phyloP scores from a whole-genome alignment of 2,329 filamentous ascomycete genomes.

The Rugonectria rugulosa region DNA sequence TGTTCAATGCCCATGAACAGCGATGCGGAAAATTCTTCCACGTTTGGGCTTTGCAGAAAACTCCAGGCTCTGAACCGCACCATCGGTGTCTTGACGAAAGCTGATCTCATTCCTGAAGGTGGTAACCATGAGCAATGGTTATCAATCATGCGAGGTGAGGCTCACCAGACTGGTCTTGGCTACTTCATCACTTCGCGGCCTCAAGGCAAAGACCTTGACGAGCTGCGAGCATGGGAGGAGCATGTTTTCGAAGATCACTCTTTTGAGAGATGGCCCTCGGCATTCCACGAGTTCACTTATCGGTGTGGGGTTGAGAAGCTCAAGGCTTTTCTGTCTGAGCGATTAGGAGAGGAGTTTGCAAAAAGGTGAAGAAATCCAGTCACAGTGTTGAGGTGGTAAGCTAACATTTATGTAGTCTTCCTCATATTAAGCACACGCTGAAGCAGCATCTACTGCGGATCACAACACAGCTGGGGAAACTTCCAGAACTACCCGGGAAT shows the following conservation, averaged over 20 bases:
- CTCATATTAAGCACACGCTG: conserved; percentile 63
- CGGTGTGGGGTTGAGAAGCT: conserved; percentile 63
- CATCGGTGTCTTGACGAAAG: conserved; percentile 84
- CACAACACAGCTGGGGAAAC: conserved; percentile 58
- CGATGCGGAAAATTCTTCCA: conserved; percentile 78
- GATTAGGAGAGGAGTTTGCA: conserved; percentile 61
- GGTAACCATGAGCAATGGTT: conserved; percentile 64
- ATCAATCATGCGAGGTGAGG: conserved; percentile 66
- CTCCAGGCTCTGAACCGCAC: conserved; percentile 66
- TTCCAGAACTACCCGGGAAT: conserved; percentile 74
- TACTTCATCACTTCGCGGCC: conserved; percentile 82
- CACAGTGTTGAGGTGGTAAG: not conserved
- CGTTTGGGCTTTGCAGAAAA: conserved; percentile 68
- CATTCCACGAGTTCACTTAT: conserved; percentile 56
- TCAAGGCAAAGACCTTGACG: conserved; percentile 60
- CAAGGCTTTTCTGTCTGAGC: conserved; percentile 59
- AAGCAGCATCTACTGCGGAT: conserved; percentile 59
- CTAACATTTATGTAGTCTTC: conserved; percentile 46
- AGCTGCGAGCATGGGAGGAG: conserved; percentile 61
- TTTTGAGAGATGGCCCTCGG: conserved; percentile 54
- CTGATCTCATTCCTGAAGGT: conserved; percentile 70
- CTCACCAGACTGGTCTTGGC: conserved; percentile 72
- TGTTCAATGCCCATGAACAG: conserved; percentile 80
- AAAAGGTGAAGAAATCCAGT: conserved; percentile 49
- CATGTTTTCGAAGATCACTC: conserved; percentile 55